A percentile compares a stretch with the other conserved stretches of the same genome.
phyloP scores from a whole-genome alignment of 345 rosid species.

The Camelina sativa region DNA sequence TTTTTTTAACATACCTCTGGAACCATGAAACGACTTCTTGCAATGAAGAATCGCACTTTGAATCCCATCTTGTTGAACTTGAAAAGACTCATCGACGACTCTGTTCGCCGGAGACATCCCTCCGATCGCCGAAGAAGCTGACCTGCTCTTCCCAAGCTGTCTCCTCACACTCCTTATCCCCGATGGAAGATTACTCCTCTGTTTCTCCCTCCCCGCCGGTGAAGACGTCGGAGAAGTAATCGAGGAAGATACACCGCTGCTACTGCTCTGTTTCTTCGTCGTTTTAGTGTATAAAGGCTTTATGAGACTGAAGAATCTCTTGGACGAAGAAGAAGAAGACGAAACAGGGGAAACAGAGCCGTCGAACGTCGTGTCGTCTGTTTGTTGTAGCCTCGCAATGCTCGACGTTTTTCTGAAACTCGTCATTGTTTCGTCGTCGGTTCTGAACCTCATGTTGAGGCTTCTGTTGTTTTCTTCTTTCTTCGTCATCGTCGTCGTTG shows the following conservation, averaged over 20 bases:
- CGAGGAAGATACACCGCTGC: conserved; percentile 1
- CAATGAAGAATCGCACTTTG: conserved; percentile 96
- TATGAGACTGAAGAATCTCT: conserved; percentile 64
- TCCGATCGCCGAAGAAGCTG: conserved; percentile 58
- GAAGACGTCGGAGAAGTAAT: conserved; percentile 52
- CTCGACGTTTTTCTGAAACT: conserved; percentile 31
- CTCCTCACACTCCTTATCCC: conserved; percentile 53
- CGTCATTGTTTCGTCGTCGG: conserved; percentile 39
- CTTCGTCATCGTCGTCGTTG: conserved; percentile 35
- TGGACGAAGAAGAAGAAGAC: conserved; percentile 40
- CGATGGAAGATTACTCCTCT: conserved; percentile 52
- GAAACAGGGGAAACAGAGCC: conserved; percentile 38
- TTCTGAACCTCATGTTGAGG: conserved; percentile 52
- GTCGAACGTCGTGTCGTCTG: conserved; percentile 23
- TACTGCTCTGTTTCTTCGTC: conserved; percentile 44
- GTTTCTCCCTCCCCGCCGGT: conserved; percentile 55
- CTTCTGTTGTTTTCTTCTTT: conserved; percentile 39
- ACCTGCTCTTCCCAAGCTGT: conserved; percentile 77
- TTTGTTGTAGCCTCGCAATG: conserved; percentile 20
- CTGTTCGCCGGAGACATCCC: conserved; percentile 62
- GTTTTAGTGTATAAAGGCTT: conserved; percentile 70
- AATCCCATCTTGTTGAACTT: conserved; percentile 89
- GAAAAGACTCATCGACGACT: conserved; percentile 82
- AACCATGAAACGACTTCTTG: conserved; percentile 79
- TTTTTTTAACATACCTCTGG: conserved; percentile 45